Evolutionary conservation across 2,329 filamentous ascomycete species (phyloP), one percentile per base, ranked within the genome.

Genomic region (Stenocarpella maydis): DNA sequence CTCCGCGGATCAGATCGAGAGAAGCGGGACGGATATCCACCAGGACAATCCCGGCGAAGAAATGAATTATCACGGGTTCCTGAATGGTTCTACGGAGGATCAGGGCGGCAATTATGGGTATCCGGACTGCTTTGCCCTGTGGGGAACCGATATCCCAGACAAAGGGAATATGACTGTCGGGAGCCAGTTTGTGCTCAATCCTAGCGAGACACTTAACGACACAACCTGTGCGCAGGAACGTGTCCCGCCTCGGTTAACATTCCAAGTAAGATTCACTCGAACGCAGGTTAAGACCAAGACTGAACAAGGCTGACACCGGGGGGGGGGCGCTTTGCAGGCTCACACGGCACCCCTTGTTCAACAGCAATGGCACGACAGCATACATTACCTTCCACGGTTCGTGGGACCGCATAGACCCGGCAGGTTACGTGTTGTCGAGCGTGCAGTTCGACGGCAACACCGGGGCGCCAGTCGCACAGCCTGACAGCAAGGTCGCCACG

Each of bases 301-400:
- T 19, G 21, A 19, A 19, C 17, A 19, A 31, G n/a, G 28, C 55
- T 68, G 21, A 64, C 34, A 37, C 55, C 8, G 45, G 26, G 14
- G 9, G n/a, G 2, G 34, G n/a, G n/a, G n/a, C n/a, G n/a, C 4
- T 31, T 31, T 7, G 5, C 50, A 68, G 66, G 87, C 91, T 1
- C 92, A 94, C 75, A 90, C 86, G 76, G 91, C 92, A 0, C 92
- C 92, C 0, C 81, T 34, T 34, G 31, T 94, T 94, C 80, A 83
- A 87, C 72, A 75, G 81, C 0, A 79, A 84, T 49, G 87, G 87
- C 43, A 85, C 84, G 15, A 84, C 82, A 2, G 91, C 90, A 1
- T 94, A 87, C 79, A 81, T 94, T 21, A 83, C 88, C 0, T 92
- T 94, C 79, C 91, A 93, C 77, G 91, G 92, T 17, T 91, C 87